Base-by-base conservation (phyloP, 768 basidiomycete genomes). In the Cubamyces lactineus region DNA sequence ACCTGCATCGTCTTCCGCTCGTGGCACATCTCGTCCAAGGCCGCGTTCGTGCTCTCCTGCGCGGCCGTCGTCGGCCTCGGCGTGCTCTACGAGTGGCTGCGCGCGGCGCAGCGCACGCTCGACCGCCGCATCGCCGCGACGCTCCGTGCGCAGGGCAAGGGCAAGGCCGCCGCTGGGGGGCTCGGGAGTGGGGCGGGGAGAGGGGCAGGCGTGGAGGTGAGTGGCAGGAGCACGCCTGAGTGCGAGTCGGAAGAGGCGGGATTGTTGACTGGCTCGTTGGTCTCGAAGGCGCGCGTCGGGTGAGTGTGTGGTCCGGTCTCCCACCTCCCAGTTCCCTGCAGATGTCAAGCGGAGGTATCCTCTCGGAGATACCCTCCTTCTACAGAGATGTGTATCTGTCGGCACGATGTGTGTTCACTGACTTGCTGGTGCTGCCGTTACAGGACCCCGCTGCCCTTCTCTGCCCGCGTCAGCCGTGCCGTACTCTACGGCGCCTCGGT, bases 61-160 rank as follows among this genome's bases (percentile, higher is more conserved):
- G 46, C 86, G 64, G 81, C 77, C 57, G 86, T 94, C 73, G 79
- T 87, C 57, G 75, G 74, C 0, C 80, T 95, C 28, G 86, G 90
- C 53, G 76, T 92, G n/a, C 75, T 87, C 58, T 94, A 87, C 74
- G 92, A 95, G 71, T 94, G 89, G 72, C 81, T 94, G 53, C 85
- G 91, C 55, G 78, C 79, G 43, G 80, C 87, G 64, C 85, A 86
- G 72, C 80, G 77, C 67, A 73, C 73, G 43, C 76, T 91, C 56
- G 92, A 94, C 70, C 66, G 71, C 3, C 77, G 77, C 45, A 84
- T 94, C 55, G 87, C 84, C 2, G 73, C 75, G 52, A 69, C 74
- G 24, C 75, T 88, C 41, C 71, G 70, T 53, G 70, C 71, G 59
- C 76, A 77, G 66, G 78, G 75, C 45, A 86, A 83, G 73, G 80